These are phyloP conservation scores for Fusarium multiceps DNA, from an alignment of 2,329 filamentous ascomycete genomes.

Conservation along the genomic window DNA sequence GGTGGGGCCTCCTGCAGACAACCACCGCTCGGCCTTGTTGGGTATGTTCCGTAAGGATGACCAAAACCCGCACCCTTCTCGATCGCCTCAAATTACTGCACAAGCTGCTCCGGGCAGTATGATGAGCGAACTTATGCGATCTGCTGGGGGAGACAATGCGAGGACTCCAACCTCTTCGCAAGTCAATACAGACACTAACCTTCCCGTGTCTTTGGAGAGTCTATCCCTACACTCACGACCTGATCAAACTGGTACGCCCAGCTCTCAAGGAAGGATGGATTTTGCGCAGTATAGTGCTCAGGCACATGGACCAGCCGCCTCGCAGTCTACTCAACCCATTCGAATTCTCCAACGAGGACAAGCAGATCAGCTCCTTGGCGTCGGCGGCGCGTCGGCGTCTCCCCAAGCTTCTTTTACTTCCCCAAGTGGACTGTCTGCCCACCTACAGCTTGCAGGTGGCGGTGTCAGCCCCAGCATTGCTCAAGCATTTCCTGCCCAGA, in stretches of 20 bases:
- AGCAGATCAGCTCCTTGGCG: slow-evolving; percentile 38
- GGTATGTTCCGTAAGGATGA: slow-evolving; percentile 64
- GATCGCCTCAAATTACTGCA: slow-evolving; percentile 8
- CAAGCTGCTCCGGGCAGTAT: slow-evolving; percentile 34
- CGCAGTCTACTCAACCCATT: slow-evolving; percentile 41
- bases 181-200: slow-evolving; percentile 28
- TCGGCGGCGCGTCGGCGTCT: slow-evolving; percentile 25
- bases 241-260: slow-evolving; percentile 25
- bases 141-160: slow-evolving; percentile 21
- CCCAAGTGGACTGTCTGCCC: slow-evolving; percentile 32
- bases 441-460: slow-evolving; percentile 30
- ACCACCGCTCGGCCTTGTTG: slow-evolving; percentile 62
- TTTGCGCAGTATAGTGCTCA: slow-evolving; percentile 30
- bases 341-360: slow-evolving; percentile 54
- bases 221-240: slow-evolving; percentile 35
- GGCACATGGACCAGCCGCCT: slow-evolving; percentile 1
- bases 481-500: slow-evolving; percentile 34
- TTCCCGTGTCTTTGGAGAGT: slow-evolving; percentile 35
- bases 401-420: slow-evolving; percentile 43
- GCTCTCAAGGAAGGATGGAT: slow-evolving; percentile 30
- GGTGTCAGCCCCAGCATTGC: slow-evolving; percentile 35
- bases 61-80: slow-evolving; percentile 17
- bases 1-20: slow-evolving; percentile 38
- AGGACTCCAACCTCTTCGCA: slow-evolving; percentile 28
- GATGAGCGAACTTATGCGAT: slow-evolving; percentile 38